Evolutionary conservation across 1,284 basidiomycete species (phyloP), one percentile per base, ranked within the genome.

Genomic region (Trichosporon sp.): DNA sequence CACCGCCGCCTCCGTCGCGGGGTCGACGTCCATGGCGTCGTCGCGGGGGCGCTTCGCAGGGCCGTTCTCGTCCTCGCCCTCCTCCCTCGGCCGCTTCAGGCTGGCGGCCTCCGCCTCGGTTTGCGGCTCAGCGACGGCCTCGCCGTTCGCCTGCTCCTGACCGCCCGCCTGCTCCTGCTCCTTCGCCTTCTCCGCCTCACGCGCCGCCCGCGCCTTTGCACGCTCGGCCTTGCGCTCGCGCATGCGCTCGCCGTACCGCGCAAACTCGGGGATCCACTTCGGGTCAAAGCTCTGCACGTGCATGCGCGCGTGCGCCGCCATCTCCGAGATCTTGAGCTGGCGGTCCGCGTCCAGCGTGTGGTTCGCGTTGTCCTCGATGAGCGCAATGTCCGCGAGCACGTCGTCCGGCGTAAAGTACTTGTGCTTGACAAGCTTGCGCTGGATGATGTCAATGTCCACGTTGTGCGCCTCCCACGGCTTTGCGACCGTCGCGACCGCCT

Each of bases 361-460:
- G 60, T 88, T 85, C 0, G 96, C 92, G 75, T 99, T 99, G 74
- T 91, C 88, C 23, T 95, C 91, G 71, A 99, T 98, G 83, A 91
- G 91, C 64, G 87, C 86, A 66, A 98, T 87, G 77, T 98, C 97
- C 53, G 90, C 89, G 9, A 98, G 86, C 84, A 99, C 97, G 68
- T 92, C 89, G 64, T 89, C 87, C 0, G 92, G 91, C 0, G 93
- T 95, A 42, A 93, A 88, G 81, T 99, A 99, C 67, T 90, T 89
- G 69, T 90, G 90, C 79, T 89, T 90, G 84, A 93, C 93, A 15
- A 99, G 86, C 68, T 93, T 90, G 42, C 87, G 85, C 75, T 95
- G 91, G 88, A 99, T 95, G 74, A 87, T 89, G 78, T 98, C 96
- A 32, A 99, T 86, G 79, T 96, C 93, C 84, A 96, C 89, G 75